phyloP scores from a whole-genome alignment of 495 filamentous ascomycete genomes.

The Jackrogersella multiformis region DNA sequence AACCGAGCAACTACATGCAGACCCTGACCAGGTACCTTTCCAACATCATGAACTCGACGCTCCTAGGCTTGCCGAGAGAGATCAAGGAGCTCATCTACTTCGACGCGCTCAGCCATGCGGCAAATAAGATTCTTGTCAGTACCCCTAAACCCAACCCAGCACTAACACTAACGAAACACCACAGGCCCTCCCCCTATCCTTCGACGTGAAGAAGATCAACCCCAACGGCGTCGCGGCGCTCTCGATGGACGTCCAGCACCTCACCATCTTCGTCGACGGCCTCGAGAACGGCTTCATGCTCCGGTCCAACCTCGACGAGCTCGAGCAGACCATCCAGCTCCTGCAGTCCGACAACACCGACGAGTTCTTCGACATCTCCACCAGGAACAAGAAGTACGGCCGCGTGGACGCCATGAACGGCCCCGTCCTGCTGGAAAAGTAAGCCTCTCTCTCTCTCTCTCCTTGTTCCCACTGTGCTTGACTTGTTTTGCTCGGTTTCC shows the following conservation, averaged over 20 bases:
- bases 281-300: constrained; percentile 81
- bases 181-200: constrained; percentile 81
- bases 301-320: constrained; percentile 85
- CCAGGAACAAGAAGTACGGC: constrained; percentile 89
- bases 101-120: constrained; percentile 90
- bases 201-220: constrained; percentile 83
- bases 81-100: constrained; percentile 99
- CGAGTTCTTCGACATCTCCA: constrained; percentile 91
- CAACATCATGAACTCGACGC: constrained; percentile 94
- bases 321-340: constrained; percentile 86
- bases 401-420: constrained; percentile 91
- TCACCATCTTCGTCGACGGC: constrained; percentile 83
- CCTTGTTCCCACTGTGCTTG: too few relatives aligned
- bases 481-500: too few relatives aligned
- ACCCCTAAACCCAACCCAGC: background rate
- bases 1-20: constrained; percentile 92
- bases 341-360: constrained; percentile 90
- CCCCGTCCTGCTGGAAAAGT: constrained; percentile 89
- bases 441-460: constrained; percentile 30
- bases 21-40: constrained; percentile 92
- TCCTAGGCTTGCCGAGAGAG: constrained; percentile 88
- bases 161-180: background rate
- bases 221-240: constrained; percentile 83
- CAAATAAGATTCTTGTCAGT: constrained; percentile 81
- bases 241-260: constrained; percentile 81